Evolutionary conservation across 2,329 filamentous ascomycete genomes (phyloP), one percentile per base, ranked within the genome.

Genomic region (Periconia sp.): DNA sequence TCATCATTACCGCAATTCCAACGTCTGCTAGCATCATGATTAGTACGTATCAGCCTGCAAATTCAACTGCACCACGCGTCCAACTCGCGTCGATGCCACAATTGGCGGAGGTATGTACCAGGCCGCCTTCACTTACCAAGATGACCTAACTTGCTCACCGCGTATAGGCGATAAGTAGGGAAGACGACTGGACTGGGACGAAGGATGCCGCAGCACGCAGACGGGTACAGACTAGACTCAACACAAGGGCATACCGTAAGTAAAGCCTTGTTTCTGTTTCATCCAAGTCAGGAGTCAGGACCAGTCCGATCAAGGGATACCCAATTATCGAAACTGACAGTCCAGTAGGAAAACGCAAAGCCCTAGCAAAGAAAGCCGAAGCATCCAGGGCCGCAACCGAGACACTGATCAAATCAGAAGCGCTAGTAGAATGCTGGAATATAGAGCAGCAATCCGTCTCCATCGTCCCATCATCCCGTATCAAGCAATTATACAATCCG

Each of bases 231-330:
- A 48, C 37, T 28, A 44, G 45, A 29, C 33, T 48, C 10, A 48
- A 44, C 17, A 28, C 33, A 10, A 43, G 45, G 29, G 40, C 45
- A 13, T 43, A 43, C 18, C 40, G 45, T 48, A 44, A 19, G 40
- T 5, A 12, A 9, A 4, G 16, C 19, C 5, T 13, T 11, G 11
- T 34, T 12, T 11, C 11, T 39, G 4, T 22, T 31, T 31, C 26
- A 19, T 29, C 23, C 9, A 19, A 32, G 9, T 31, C 28, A 25
- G n/a, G 9, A 18, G 19, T 21, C 31, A 18, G 11, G 8, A n/a
- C 15, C 16, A 34, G 19, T 22, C 17, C 15, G 31, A 34, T 34
- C 31, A 34, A 21, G 19, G 19, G 31, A 12, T 19, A 21, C 26
- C 24, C 37, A 5, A n/a, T 24, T 10, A 23, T 39, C 24, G 7